These are phyloP conservation scores for Candida sanyaensis DNA, from an alignment of 1,139 yeast genomes.

Conservation along the genomic window DNA sequence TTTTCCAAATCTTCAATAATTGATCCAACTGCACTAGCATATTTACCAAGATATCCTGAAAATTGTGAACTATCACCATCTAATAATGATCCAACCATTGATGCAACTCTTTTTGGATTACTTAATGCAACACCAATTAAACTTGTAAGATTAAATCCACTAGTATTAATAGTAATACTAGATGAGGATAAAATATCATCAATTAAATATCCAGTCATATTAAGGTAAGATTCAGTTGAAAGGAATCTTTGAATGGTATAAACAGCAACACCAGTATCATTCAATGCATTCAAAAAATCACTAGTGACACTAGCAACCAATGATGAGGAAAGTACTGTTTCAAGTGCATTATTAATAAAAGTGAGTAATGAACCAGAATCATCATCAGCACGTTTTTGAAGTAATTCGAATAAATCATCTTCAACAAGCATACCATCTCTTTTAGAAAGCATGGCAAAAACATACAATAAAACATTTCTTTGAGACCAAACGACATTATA, in stretches of 20 bases:
- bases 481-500: conserved; percentile 34
- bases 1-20: conserved; percentile 37
- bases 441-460: conserved; percentile 26
- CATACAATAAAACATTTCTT: conserved; percentile 25
- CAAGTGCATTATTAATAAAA: conserved; percentile 33
- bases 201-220: conserved; percentile 35
- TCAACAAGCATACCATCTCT: conserved; percentile 12
- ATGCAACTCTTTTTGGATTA: conserved; percentile 26
- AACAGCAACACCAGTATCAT: conserved; percentile 45
- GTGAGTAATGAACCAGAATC: conserved; percentile 25
- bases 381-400: conserved; percentile 23
- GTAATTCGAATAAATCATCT: conserved; percentile 8
- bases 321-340: conserved; percentile 31
- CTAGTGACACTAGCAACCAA: conserved; percentile 26
- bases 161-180: conserved; percentile 23
- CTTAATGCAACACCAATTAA: conserved; percentile 26
- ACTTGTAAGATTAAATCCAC: conserved; percentile 27
- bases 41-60: conserved; percentile 24
- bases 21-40: conserved; percentile 31
- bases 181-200: conserved; percentile 29
- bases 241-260: conserved; percentile 39
- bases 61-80: conserved; percentile 17
- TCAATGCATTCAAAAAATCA: conserved; percentile 37
- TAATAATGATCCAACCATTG: conserved; percentile 26
- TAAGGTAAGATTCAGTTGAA: conserved; percentile 37